A percentile compares a stretch with the other conserved stretches of the same genome.
Conservation (phyloP, 225 moss, liverwort and hornwort genomes). For the Anthoceros angustus region DNA sequence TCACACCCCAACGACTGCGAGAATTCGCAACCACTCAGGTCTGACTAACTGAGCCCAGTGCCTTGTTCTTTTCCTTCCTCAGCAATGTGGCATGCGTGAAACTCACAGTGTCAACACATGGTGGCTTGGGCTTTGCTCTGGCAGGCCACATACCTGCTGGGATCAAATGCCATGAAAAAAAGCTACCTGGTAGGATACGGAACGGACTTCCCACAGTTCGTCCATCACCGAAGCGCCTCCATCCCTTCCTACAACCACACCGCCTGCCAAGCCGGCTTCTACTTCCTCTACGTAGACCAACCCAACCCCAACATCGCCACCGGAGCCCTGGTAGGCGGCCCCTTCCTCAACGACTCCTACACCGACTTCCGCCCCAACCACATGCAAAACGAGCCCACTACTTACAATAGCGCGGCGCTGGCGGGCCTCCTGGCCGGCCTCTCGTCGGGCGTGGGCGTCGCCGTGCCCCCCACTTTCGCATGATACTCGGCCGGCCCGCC, state of each 20-base stretch:
- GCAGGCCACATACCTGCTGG: constrained; percentile 62
- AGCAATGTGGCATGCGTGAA: not conserved
- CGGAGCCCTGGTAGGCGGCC: constrained; percentile 81
- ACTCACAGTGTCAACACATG: not conserved
- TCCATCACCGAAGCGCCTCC: constrained; percentile 81
- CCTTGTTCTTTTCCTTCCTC: not conserved
- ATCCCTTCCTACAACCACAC: constrained; percentile 31
- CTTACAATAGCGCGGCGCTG: constrained; percentile 58
- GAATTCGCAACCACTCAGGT: constrained; percentile 76
- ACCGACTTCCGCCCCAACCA: constrained; percentile 36
- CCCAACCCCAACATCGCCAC: constrained; percentile 57
- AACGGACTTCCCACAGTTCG: constrained; percentile 26
- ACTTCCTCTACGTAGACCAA: constrained; percentile 25
- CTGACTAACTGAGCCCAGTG: not conserved
- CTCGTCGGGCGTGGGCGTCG: constrained; percentile 9
- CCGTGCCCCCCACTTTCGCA: too few species aligned
- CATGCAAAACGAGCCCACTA: constrained; percentile 59
- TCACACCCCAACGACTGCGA: constrained; percentile 49
- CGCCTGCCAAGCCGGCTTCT: constrained; percentile 39
- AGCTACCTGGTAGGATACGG: constrained; percentile 91
- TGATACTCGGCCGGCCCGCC: too few species aligned
- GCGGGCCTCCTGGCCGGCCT: constrained; percentile 74
- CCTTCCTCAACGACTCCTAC: constrained; percentile 45
- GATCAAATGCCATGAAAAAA: constrained; percentile 44
- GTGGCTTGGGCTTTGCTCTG: constrained; percentile 1